phyloP scores from a whole-genome alignment of 2,329 filamentous ascomycete species.

The Aschersonia sp. region DNA sequence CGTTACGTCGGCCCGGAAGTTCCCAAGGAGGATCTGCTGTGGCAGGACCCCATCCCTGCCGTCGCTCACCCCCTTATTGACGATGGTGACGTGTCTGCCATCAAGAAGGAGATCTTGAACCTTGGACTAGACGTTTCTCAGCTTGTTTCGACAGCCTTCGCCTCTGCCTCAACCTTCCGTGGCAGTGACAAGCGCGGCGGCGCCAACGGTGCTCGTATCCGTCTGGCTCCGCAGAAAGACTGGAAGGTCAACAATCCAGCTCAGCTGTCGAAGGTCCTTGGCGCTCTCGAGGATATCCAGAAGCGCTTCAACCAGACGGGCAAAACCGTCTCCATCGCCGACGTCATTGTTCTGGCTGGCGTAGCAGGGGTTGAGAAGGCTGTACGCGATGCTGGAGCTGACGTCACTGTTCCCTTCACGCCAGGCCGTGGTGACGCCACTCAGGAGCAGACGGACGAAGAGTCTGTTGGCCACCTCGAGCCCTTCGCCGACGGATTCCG shows the following conservation, averaged over 20 bases:
- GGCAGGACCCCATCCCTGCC: constrained; percentile 60
- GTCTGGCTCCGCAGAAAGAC: constrained; percentile 54
- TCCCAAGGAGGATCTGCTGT: constrained; percentile 52
- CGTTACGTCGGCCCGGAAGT: constrained; percentile 66
- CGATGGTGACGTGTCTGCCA: constrained; percentile 43
- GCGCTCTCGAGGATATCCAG: constrained; percentile 49
- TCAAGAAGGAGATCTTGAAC: constrained; percentile 56
- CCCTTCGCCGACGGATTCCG: constrained; percentile 64
- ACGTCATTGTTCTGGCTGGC: constrained; percentile 66
- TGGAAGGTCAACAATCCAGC: constrained; percentile 65
- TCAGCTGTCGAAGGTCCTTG: constrained; percentile 47
- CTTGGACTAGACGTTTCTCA: constrained; percentile 45
- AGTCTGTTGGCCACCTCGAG: constrained; percentile 52
- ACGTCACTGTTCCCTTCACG: constrained; percentile 52
- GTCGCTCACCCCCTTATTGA: constrained; percentile 42
- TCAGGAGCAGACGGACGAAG: constrained; percentile 55
- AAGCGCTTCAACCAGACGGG: constrained; percentile 48
- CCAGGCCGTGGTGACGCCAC: constrained; percentile 60
- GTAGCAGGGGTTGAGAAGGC: constrained; percentile 60
- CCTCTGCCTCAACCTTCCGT: constrained; percentile 58
- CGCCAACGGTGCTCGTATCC: constrained; percentile 67
- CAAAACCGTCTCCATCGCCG: constrained; percentile 67
- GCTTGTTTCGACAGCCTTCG: constrained; percentile 54
- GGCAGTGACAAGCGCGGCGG: constrained; percentile 69
- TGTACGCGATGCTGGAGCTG: constrained; percentile 28